These are phyloP conservation scores for Malassezia pachydermatis DNA, from an alignment of 1,284 basidiomycete genomes.

Conservation along the genomic window DNA sequence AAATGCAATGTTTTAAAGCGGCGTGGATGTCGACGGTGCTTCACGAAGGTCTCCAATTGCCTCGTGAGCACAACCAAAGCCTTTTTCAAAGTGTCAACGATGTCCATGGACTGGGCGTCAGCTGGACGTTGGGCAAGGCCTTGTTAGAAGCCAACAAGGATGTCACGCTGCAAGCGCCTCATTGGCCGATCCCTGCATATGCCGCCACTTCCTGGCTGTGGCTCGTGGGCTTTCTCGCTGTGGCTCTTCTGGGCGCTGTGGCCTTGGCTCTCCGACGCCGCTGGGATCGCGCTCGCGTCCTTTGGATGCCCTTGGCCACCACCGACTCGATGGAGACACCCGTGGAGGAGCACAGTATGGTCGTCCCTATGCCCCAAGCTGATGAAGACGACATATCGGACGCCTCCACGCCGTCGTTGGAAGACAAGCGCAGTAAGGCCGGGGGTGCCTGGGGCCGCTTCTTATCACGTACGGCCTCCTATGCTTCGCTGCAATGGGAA, in stretches of 20 bases:
- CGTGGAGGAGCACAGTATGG: conserved; percentile 3
- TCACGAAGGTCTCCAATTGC: conserved; percentile 90
- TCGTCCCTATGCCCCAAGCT: background rate
- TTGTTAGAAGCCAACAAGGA: conserved; percentile 78
- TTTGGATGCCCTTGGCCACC: background rate
- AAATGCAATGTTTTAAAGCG: conserved; percentile 99
- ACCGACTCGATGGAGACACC: background rate
- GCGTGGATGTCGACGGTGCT: conserved; percentile 95
- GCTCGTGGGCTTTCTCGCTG: too few relatives aligned
- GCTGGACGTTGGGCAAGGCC: conserved; percentile 97
- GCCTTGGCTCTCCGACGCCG: background rate
- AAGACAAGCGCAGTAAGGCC: background rate
- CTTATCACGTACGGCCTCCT: background rate
- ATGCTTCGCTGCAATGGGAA: background rate
- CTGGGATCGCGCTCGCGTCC: background rate
- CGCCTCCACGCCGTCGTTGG: too few relatives aligned
- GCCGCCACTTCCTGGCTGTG: too few relatives aligned
- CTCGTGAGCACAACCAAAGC: conserved; percentile 54
- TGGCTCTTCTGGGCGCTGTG: background rate
- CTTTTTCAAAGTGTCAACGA: conserved; percentile 84
- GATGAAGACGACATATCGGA: too few relatives aligned
- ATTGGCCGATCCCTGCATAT: too few relatives aligned
- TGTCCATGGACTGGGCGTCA: conserved; percentile 82
- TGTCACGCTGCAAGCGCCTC: conserved; percentile 12
- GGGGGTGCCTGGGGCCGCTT: background rate